These are phyloP conservation scores for Tritrichomonas musculus DNA, from an alignment of 208 protist genomes.

Conservation along the genomic window DNA sequence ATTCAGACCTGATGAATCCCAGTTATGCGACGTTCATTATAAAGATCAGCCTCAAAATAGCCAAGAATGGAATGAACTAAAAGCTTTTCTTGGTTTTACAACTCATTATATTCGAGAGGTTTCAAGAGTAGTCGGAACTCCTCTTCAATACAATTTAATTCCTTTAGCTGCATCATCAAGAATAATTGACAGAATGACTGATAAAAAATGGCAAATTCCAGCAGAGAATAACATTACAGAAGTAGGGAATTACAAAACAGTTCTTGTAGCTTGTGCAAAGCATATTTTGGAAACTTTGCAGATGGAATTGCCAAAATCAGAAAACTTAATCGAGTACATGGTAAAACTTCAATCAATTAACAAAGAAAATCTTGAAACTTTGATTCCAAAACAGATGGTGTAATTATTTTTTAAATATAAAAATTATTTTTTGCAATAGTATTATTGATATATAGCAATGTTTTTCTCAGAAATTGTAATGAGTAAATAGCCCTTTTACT, in stretches of 20 bases:
- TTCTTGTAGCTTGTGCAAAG: background rate
- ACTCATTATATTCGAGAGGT: constrained; percentile 19
- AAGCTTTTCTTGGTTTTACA: background rate
- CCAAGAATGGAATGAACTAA: background rate
- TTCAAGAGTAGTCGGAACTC: background rate
- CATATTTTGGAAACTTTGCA: background rate
- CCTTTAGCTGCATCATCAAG: background rate
- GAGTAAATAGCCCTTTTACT: too few species aligned
- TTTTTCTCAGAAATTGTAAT: too few species aligned
- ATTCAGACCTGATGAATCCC: background rate
- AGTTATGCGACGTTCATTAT: background rate
- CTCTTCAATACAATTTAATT: background rate
- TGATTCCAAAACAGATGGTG: too few species aligned
- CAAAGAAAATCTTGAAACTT: too few species aligned
- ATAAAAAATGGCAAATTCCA: background rate
- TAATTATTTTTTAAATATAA: too few species aligned
- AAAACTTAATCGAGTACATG: too few species aligned
- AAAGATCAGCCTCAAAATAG: background rate
- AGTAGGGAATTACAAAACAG: background rate
- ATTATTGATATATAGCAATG: too few species aligned
- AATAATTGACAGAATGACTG: background rate
- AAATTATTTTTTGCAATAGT: too few species aligned
- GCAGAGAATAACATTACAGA: background rate
- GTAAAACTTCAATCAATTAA: too few species aligned
- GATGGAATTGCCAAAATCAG: background rate